Evolutionary conservation across 208 protist genomes (phyloP).

Genomic region (Leishmania braziliensis): DNA sequence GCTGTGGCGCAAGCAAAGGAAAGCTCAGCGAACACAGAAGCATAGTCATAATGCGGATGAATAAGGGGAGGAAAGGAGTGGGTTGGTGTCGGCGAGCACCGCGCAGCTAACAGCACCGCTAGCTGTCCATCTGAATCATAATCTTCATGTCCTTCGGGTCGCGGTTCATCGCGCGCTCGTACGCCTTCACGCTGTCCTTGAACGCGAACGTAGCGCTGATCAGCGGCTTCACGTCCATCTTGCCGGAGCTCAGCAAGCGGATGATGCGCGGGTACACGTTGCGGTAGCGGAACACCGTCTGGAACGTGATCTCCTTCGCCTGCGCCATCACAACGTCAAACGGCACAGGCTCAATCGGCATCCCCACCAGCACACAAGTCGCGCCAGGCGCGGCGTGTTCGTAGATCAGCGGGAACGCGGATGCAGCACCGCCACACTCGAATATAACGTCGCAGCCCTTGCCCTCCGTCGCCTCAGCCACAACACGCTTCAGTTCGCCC

Average conservation of each 20-base stretch:
- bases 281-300: slow-evolving; percentile 56
- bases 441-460: slow-evolving; percentile 51
- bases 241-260: slow-evolving; percentile 46
- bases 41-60: background rate
- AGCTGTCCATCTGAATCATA: slow-evolving; percentile 47
- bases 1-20: background rate
- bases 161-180: slow-evolving; percentile 39
- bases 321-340: slow-evolving; percentile 45
- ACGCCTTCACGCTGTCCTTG: slow-evolving; percentile 44
- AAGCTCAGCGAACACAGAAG: background rate
- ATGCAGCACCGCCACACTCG: slow-evolving; percentile 43
- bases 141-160: slow-evolving; percentile 56
- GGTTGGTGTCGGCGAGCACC: background rate
- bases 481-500: slow-evolving; percentile 31
- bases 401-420: slow-evolving; percentile 45
- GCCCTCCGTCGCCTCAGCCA: slow-evolving; percentile 34
- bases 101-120: background rate
- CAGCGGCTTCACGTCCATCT: slow-evolving; percentile 57
- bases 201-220: slow-evolving; percentile 52
- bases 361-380: slow-evolving; percentile 49
- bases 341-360: slow-evolving; percentile 41
- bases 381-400: slow-evolving; percentile 43
- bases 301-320: slow-evolving; percentile 60
- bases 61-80: background rate
- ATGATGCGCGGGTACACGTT: slow-evolving; percentile 52